These are phyloP conservation scores for Parachlorella kessleri DNA, from an alignment of 139 green algal species.

Conservation along the genomic window DNA sequence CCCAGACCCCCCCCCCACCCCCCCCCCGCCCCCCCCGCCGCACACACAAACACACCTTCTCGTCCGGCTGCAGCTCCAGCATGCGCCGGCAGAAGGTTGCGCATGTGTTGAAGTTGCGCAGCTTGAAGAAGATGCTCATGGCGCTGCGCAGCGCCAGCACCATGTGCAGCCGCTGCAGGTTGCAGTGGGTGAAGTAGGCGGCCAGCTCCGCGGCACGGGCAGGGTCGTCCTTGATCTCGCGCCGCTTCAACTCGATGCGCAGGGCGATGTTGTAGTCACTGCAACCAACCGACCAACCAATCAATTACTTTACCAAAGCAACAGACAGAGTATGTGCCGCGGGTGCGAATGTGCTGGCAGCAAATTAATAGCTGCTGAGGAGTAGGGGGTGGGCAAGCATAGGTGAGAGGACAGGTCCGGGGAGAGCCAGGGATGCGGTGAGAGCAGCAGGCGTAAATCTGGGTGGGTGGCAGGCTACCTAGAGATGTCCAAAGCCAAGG, in stretches of 20 bases:
- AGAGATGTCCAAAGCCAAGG: too few relatives aligned
- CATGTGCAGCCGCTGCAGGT: constrained; percentile 86
- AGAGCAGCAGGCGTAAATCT: too few relatives aligned
- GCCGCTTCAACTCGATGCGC: constrained; percentile 91
- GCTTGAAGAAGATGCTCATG: constrained; percentile 97
- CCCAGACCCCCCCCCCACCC: neutral
- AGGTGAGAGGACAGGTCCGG: neutral
- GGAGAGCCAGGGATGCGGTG: too few relatives aligned
- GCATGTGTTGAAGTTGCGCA: constrained; percentile 91
- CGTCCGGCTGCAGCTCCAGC: constrained; percentile 92
- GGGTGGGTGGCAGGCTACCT: too few relatives aligned
- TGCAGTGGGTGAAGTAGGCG: constrained; percentile 99
- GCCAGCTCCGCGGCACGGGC: constrained; percentile 89
- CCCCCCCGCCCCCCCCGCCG: neutral
- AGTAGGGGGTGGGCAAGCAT: neutral
- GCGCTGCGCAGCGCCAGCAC: constrained; percentile 86
- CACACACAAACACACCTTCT: constrained; percentile 67
- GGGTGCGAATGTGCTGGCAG: too few relatives aligned
- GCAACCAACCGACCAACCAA: too few relatives aligned
- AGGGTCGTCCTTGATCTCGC: constrained; percentile 77
- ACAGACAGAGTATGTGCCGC: too few relatives aligned
- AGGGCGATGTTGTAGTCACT: constrained; percentile 95
- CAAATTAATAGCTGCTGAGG: too few relatives aligned
- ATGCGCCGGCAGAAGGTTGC: constrained; percentile 91
- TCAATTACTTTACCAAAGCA: too few relatives aligned